Base-by-base conservation (phyloP, 345 rosid genomes). In the Linum lewisii region DNA sequence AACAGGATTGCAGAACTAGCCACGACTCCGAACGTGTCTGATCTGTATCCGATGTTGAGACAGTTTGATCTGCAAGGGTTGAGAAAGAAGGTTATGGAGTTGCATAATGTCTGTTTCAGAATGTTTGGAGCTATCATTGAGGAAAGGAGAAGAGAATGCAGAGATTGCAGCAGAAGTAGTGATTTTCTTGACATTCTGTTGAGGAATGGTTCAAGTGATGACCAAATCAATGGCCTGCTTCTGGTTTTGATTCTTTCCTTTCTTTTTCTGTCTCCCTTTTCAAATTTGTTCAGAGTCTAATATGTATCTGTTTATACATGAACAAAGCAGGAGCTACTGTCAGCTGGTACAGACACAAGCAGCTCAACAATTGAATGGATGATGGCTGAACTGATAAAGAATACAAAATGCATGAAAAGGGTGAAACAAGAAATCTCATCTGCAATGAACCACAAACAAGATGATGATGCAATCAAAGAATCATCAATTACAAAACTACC, bases 21-120 rank as follows among this genome's bases (percentile, higher is more conserved):
- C 23, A 64, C 68, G 10, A 62, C 68, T 23, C 79, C 79, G 21
- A 78, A 78, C 57, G n/a, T 78, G 5, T 72, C 82, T 13, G 82
- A 78, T 42, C 66, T 61, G 38, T 74, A 68, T 60, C 79, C 79
- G 2, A 26, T 64, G 8, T 56, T 78, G 21, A 60, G 66, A 21
- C 32, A 26, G 21, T 24, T 73, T 22, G 81, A 77, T 61, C 54
- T 70, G 5, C 75, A 73, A 52, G 69, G 69, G 36, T 50, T 72
- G 21, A 62, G 45, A 51, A 72, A 61, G 71, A 65, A 63, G 29
- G 51, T 55, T 2, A 56, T 58, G 72, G 66, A 62, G 19, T 26
- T 76, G 65, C 68, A 59, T 42, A 45, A 24, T 53, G 60, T 20
- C 25, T 49, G n/a, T 56, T 50, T 68, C 16, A 18, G 44, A 1